Evolutionary conservation across 805 yeast genomes (phyloP).

Genomic region (Crinitomyces ghanaensis): DNA sequence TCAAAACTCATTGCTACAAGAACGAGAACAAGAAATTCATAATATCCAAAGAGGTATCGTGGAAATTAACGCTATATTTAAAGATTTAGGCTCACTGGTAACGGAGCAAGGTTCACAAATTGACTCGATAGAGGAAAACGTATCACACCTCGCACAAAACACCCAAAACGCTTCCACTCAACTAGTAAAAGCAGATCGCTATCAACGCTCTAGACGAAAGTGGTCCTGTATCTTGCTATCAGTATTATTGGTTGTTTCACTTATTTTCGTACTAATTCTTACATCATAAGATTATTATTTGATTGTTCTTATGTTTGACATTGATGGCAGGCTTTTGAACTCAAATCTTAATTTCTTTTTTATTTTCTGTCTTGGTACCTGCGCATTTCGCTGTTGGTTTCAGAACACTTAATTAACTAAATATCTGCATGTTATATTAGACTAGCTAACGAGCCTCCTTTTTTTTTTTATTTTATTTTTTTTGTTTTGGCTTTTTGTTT

Average conservation of each 20-base stretch:
- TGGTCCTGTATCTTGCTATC: conserved; percentile 63
- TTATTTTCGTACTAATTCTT: too few species aligned
- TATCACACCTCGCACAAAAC: conserved; percentile 49
- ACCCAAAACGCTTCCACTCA: conserved; percentile 63
- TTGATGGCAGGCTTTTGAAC: too few species aligned
- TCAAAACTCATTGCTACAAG: conserved; percentile 37
- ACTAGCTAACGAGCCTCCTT: too few species aligned
- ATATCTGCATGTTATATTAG: too few species aligned
- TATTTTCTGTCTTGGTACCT: too few species aligned
- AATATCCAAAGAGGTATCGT: conserved; percentile 66
- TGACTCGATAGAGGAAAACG: conserved; percentile 73
- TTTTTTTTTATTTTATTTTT: too few species aligned
- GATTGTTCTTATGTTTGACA: not conserved
- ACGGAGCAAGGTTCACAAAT: conserved; percentile 77
- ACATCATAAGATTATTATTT: not conserved
- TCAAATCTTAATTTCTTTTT: too few species aligned
- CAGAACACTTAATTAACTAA: too few species aligned
- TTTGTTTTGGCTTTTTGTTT: too few species aligned
- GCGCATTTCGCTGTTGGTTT: too few species aligned
- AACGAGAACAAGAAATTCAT: conserved; percentile 60
- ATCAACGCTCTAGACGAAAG: conserved; percentile 56
- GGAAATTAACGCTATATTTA: conserved; percentile 78
- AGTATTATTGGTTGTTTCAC: conserved; percentile 39
- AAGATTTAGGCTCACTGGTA: conserved; percentile 67
- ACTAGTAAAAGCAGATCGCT: conserved; percentile 59